These are phyloP conservation scores for Leucosporidium creatinivorum DNA, from an alignment of 768 basidiomycete genomes.

Conservation along the genomic window DNA sequence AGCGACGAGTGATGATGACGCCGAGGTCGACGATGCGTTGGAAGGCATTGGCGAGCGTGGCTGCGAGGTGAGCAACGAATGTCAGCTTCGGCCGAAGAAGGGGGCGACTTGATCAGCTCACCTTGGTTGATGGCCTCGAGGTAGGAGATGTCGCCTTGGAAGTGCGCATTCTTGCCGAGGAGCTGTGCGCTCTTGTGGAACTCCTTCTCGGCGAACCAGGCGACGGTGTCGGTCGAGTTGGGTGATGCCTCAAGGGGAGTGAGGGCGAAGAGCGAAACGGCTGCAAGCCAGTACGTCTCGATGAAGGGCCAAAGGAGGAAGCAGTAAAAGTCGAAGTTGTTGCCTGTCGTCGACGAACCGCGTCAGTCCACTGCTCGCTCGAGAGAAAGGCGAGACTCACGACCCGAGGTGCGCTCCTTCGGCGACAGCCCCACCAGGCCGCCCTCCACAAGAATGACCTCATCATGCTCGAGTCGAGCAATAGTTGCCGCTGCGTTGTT, in stretches of 20 bases:
- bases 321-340: slow-evolving; percentile 33
- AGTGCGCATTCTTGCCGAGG: slow-evolving; percentile 25
- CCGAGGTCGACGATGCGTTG: slow-evolving; percentile 30
- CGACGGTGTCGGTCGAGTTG: slow-evolving; percentile 1
- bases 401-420: slow-evolving; percentile 19
- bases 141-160: slow-evolving; percentile 34
- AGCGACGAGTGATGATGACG: slow-evolving; percentile 26
- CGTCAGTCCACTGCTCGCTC: not conserved
- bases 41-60: slow-evolving; percentile 34
- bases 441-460: slow-evolving; percentile 26
- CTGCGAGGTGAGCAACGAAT: not conserved
- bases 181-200: slow-evolving; percentile 24
- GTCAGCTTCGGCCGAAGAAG: not conserved
- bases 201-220: slow-evolving; percentile 24
- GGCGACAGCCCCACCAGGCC: slow-evolving; percentile 19
- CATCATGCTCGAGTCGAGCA: slow-evolving; percentile 16
- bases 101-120: not conserved
- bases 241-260: not conserved
- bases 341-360: not conserved
- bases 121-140: slow-evolving; percentile 36
- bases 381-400: slow-evolving; percentile 13
- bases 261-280: slow-evolving; percentile 30
- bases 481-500: slow-evolving; percentile 22
- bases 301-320: slow-evolving; percentile 17
- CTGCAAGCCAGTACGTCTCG: slow-evolving; percentile 30